Percentiles rank a stretch among this genome's conserved stretches.
phyloP scores from a whole-genome alignment of 768 basidiomycete genomes.

The Daedaleopsis sinensis region DNA sequence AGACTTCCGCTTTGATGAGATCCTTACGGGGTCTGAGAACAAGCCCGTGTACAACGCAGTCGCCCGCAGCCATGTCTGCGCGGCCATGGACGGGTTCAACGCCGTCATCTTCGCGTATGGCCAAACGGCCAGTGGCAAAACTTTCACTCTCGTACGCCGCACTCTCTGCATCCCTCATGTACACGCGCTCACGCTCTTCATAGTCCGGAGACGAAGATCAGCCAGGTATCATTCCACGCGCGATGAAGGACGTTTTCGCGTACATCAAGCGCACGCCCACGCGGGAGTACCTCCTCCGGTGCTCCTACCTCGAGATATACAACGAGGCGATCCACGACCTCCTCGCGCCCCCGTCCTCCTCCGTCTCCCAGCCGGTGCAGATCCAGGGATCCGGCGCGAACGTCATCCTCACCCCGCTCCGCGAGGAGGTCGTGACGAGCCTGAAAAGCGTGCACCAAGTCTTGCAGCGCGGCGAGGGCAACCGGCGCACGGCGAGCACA shows the following conservation, averaged over 20 bases:
- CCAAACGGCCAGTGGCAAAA: conserved; percentile 85
- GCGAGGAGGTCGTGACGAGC: conserved; percentile 94
- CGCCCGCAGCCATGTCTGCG: conserved; percentile 78
- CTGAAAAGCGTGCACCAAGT: conserved; percentile 86
- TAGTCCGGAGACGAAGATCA: conserved; percentile 78
- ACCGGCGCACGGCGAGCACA: conserved; percentile 91
- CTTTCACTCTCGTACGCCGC: conserved; percentile 60
- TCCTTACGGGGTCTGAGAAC: conserved; percentile 79
- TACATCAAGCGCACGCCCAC: conserved; percentile 76
- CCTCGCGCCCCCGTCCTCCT: conserved; percentile 67
- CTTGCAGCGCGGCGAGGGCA: conserved; percentile 81
- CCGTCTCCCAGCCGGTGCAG: conserved; percentile 63
- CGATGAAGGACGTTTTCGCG: conserved; percentile 90
- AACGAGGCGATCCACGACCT: conserved; percentile 90
- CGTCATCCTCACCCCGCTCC: conserved; percentile 71
- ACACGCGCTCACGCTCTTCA: background rate
- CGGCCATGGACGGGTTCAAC: conserved; percentile 97
- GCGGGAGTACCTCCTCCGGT: conserved; percentile 92
- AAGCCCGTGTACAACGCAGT: conserved; percentile 78
- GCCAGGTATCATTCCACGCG: conserved; percentile 93
- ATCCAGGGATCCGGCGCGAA: conserved; percentile 69
- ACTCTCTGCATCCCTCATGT: background rate
- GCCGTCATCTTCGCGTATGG: conserved; percentile 94
- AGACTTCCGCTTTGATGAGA: conserved; percentile 72
- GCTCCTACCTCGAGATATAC: conserved; percentile 97